Conservation (phyloP, 2,329 filamentous ascomycete genomes). For the Ophiostoma sp. region DNA sequence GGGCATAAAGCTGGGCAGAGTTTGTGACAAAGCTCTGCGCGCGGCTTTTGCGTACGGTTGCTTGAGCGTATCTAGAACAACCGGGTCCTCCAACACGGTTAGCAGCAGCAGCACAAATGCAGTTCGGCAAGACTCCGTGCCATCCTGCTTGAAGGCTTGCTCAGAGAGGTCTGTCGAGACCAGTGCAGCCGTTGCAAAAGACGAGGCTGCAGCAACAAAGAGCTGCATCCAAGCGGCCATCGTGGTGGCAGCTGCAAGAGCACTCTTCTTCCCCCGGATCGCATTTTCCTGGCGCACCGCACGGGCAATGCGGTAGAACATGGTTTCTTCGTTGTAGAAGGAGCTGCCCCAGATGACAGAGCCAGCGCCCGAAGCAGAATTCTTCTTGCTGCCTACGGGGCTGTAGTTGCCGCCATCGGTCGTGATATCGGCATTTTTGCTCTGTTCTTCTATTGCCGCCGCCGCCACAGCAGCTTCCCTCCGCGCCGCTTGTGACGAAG, state of each 20-base stretch:
- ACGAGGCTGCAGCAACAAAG: slow-evolving; percentile 47
- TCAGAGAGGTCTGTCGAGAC: slow-evolving; percentile 35
- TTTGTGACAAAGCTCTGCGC: slow-evolving; percentile 46
- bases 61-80: slow-evolving; percentile 49
- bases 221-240: slow-evolving; percentile 56
- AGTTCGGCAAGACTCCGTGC: slow-evolving; percentile 56
- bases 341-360: slow-evolving; percentile 49
- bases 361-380: slow-evolving; percentile 11
- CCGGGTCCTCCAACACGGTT: slow-evolving; percentile 54
- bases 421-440: slow-evolving; percentile 23
- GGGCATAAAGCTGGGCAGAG: slow-evolving; percentile 49
- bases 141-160: slow-evolving; percentile 42
- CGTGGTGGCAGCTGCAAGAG: slow-evolving; percentile 44
- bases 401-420: background rate
- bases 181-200: slow-evolving; percentile 43
- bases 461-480: slow-evolving; percentile 21
- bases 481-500: slow-evolving; percentile 43
- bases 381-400: background rate
- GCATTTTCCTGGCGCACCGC: slow-evolving; percentile 59
- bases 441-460: background rate
- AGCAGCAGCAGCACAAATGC: slow-evolving; percentile 60
- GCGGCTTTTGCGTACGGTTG: slow-evolving; percentile 47
- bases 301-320: slow-evolving; percentile 89
- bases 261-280: slow-evolving; percentile 44
- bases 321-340: slow-evolving; percentile 71